Evolutionary conservation across 192 early-diverging fungal genomes (phyloP), one percentile per base, ranked within the genome.

Genomic region (Coemansia sp.): DNA sequence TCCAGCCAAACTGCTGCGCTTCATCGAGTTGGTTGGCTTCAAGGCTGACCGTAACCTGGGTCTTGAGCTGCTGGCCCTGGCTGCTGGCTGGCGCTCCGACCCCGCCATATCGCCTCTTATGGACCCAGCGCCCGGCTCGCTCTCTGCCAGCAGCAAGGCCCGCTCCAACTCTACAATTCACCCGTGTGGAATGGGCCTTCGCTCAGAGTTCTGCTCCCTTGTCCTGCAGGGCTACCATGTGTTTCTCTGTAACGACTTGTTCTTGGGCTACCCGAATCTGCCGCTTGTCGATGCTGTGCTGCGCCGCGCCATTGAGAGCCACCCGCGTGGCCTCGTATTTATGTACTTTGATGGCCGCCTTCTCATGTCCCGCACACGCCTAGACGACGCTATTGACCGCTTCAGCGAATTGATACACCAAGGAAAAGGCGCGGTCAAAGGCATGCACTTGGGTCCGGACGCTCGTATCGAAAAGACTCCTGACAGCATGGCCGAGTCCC

Each of bases 11-110:
- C 76, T 91, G 10, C 66, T 94, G 41, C 83, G 87, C 36, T 74
- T 95, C 19, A 83, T 93, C 24, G 91, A 95, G 63, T 71, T 94
- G 26, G 87, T 94, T 15, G 94, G 94, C 0, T 95, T 93, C 67
- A 69, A 83, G 9, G 87, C 87, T 1, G 86, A 95, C 68, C 84
- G 92, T 17, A 80, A 80, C 11, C 85, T 87, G 58, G 94, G 87
- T 15, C 82, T 95, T 27, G 84, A 83, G 53, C 67, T 90, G 36
- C 82, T 93, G 17, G 85, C 84, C 38, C 70, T 89, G 12, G 86
- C 87, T 17, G 88, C 87, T 22, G 87, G 85, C 17, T 95, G 89
- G 90, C 81, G 82, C 38, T 8, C 68, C 0, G 58, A 71, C 22
- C 27, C 63, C 8, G 36, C 18, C 11, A 67, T 65, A 4, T 27